These are phyloP conservation scores for Crithidia mellificae DNA, from an alignment of 208 protist genomes.

Conservation along the genomic window DNA sequence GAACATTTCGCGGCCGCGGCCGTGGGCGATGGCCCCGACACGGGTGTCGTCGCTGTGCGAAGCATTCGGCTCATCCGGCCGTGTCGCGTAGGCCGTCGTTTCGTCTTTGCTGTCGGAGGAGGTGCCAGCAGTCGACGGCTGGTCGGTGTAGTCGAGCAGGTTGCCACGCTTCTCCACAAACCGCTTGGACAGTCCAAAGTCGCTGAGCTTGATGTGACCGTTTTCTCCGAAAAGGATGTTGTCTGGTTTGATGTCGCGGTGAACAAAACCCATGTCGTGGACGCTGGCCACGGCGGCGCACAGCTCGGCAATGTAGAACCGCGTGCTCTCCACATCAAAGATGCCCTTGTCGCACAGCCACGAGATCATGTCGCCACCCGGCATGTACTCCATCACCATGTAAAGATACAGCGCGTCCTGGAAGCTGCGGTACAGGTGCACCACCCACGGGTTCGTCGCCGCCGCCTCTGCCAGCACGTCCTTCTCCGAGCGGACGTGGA, in stretches of 20 bases:
- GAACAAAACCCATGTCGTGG: slow-evolving; percentile 90
- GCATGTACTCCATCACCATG: slow-evolving; percentile 96
- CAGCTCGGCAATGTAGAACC: slow-evolving; percentile 93
- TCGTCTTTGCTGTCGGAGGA: slow-evolving; percentile 7
- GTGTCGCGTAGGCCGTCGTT: slow-evolving; percentile 8
- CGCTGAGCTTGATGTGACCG: slow-evolving; percentile 97
- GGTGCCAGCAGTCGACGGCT: slow-evolving; percentile 16
- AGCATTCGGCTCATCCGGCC: slow-evolving; percentile 4
- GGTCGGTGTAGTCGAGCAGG: slow-evolving; percentile 61
- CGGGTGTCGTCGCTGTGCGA: neutral
- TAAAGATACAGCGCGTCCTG: slow-evolving; percentile 93
- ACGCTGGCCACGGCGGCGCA: slow-evolving; percentile 89
- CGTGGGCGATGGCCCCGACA: slow-evolving; percentile 25
- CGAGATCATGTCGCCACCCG: slow-evolving; percentile 93
- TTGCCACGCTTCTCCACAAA: slow-evolving; percentile 70
- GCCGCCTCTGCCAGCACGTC: slow-evolving; percentile 88
- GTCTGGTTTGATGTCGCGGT: slow-evolving; percentile 98
- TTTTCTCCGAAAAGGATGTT: slow-evolving; percentile 96
- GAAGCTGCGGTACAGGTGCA: slow-evolving; percentile 90
- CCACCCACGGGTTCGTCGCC: slow-evolving; percentile 86
- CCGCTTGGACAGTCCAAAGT: slow-evolving; percentile 97
- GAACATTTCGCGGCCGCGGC: slow-evolving; percentile 62
- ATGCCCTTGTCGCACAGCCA: slow-evolving; percentile 89
- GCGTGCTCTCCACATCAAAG: slow-evolving; percentile 84
- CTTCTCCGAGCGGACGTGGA: slow-evolving; percentile 90